phyloP scores from a whole-genome alignment of 805 yeast species.

The Spathaspora passalidarum region DNA sequence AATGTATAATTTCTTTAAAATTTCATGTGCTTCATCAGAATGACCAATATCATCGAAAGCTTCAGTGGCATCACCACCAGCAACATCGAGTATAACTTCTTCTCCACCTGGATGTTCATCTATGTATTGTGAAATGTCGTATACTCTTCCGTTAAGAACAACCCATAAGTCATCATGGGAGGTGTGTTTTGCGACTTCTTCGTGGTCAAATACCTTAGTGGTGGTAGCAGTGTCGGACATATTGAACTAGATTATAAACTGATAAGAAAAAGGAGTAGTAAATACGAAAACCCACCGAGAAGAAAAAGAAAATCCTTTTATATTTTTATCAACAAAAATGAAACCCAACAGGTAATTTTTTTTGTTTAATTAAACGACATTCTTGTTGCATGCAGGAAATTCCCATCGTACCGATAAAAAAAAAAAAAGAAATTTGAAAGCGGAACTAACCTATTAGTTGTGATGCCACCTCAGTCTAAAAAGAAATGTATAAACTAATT shows the following conservation, averaged over 20 bases:
- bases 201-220: slow-evolving; percentile 19
- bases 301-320: background rate
- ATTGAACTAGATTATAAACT: background rate
- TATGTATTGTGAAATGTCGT: slow-evolving; percentile 39
- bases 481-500: no score
- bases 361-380: background rate
- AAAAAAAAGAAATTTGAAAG: background rate
- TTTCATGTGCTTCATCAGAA: slow-evolving; percentile 90
- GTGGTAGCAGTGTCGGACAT: slow-evolving; percentile 6
- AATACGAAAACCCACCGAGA: background rate
- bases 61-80: slow-evolving; percentile 45
- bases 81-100: slow-evolving; percentile 42
- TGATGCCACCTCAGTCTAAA: no score
- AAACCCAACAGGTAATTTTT: background rate
- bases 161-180: slow-evolving; percentile 42
- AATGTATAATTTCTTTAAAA: slow-evolving; percentile 62
- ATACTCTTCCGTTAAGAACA: slow-evolving; percentile 43
- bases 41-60: slow-evolving; percentile 83
- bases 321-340: background rate
- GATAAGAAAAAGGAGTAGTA: background rate
- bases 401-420: background rate
- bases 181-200: slow-evolving; percentile 43
- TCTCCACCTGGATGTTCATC: slow-evolving; percentile 51
- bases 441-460: no score
- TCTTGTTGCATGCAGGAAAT: background rate